Conservation (phyloP, 345 rosid genomes). For the Populus euphratica region DNA sequence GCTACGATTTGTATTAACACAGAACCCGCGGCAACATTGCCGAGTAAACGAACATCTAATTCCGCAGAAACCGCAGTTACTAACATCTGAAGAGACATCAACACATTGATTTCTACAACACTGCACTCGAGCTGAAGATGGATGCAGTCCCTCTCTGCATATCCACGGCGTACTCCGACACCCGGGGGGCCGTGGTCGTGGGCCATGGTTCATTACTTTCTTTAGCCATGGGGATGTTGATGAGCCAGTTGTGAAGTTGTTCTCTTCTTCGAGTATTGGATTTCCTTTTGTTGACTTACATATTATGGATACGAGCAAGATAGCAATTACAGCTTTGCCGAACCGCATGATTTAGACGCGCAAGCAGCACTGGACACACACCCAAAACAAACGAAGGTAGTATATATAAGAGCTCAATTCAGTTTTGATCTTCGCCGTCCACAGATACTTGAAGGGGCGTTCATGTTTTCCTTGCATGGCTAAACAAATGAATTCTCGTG, state of each 20-base stretch:
- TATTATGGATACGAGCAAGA: conserved; percentile 8
- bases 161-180: conserved; percentile 44
- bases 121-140: conserved; percentile 26
- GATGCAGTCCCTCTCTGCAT: conserved; percentile 30
- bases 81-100: conserved; percentile 38
- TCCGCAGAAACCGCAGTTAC: conserved; percentile 46
- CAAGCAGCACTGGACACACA: background rate
- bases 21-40: conserved; percentile 49
- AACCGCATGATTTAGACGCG: conserved; percentile 14
- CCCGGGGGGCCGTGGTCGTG: conserved; percentile 14
- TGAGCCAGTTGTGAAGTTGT: conserved; percentile 7
- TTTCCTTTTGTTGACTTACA: conserved; percentile 7
- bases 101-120: conserved; percentile 51
- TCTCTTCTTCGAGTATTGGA: background rate
- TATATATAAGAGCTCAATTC: background rate
- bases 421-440: background rate
- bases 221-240: conserved; percentile 39
- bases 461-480: conserved; percentile 43
- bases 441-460: background rate
- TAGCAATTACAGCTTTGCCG: background rate
- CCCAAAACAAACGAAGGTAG: background rate
- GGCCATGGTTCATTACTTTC: conserved; percentile 20
- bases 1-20: conserved; percentile 32
- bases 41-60: conserved; percentile 41
- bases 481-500: conserved; percentile 16